Evolutionary conservation across 2,329 filamentous ascomycete genomes (phyloP).

Genomic region (Xylaria sp.): DNA sequence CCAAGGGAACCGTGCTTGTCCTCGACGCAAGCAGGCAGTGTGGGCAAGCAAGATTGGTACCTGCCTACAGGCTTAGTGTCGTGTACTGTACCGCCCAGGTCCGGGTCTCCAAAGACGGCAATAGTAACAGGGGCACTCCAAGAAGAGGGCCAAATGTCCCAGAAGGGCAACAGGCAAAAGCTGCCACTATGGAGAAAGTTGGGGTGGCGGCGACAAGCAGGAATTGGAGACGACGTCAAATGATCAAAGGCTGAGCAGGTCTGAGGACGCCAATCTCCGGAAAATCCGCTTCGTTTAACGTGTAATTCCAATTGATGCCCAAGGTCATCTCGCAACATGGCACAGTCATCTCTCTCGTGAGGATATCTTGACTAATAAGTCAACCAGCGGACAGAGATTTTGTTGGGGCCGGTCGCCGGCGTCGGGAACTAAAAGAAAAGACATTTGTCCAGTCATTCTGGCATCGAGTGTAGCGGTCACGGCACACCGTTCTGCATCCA

Average conservation of each 20-base stretch:
- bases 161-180: conserved; percentile 31
- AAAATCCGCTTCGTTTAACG: conserved; percentile 28
- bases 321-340: conserved; percentile 14
- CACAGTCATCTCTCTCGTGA: conserved; percentile 24
- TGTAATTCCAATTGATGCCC: conserved; percentile 21
- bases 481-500: conserved; percentile 11
- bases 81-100: background rate
- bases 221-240: conserved; percentile 29
- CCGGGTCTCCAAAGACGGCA: background rate
- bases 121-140: conserved; percentile 18
- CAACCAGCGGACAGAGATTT: conserved; percentile 15
- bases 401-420: conserved; percentile 26
- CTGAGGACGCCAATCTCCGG: conserved; percentile 30
- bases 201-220: conserved; percentile 19
- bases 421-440: conserved; percentile 25
- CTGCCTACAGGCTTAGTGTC: background rate
- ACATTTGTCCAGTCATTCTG: conserved; percentile 3
- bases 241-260: conserved; percentile 27
- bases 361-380: conserved; percentile 29
- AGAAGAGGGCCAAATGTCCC: conserved; percentile 24
- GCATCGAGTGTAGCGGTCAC: conserved; percentile 19
- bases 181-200: conserved; percentile 22
- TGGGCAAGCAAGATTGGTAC: conserved; percentile 10
- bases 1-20: background rate
- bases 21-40: too few relatives aligned